Evolutionary conservation across 2,329 filamentous ascomycete species (phyloP).

Genomic region (Malbranchea cinnamomea): DNA sequence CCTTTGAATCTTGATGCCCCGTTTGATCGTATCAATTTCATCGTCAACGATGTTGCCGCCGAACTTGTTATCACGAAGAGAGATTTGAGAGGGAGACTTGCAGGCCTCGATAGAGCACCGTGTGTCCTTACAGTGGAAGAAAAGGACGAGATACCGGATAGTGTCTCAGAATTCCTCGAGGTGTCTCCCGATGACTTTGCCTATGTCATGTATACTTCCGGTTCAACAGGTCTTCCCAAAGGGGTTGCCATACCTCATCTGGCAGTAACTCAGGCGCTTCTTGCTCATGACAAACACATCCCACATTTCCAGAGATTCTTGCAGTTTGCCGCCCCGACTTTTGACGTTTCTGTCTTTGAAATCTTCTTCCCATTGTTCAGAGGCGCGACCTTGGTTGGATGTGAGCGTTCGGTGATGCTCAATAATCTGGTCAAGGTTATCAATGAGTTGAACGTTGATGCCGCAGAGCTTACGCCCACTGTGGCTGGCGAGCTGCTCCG

Average conservation of each 20-base stretch:
- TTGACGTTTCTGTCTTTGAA: constrained; percentile 90
- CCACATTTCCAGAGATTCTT: constrained; percentile 66
- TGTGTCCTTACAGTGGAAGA: constrained; percentile 29
- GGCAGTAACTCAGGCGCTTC: constrained; percentile 64
- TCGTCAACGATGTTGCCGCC: constrained; percentile 61
- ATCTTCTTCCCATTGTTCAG: constrained; percentile 77
- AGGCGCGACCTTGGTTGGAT: constrained; percentile 57
- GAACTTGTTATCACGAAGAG: constrained; percentile 49
- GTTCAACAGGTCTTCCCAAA: constrained; percentile 78
- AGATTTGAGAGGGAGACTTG: constrained; percentile 12
- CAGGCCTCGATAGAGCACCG: constrained; percentile 9
- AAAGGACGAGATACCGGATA: too few relatives aligned
- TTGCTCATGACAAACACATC: constrained; percentile 67
- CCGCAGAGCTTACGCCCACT: constrained; percentile 77
- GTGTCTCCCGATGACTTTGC: constrained; percentile 36
- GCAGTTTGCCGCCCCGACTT: constrained; percentile 83
- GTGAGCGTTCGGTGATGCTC: constrained; percentile 53
- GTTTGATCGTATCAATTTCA: constrained; percentile 61
- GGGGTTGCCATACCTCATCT: constrained; percentile 70
- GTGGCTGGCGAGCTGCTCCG: constrained; percentile 65
- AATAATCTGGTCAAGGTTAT: constrained; percentile 59
- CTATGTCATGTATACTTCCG: constrained; percentile 89
- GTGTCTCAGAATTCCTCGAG: constrained; percentile 6
- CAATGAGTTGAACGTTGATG: constrained; percentile 53
- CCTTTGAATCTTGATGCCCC: constrained; percentile 69